A percentile compares a stretch with the other conserved stretches of the same genome.
These are phyloP conservation scores for Cucurbita moschata DNA, from an alignment of 306 rosid species.

Conservation along the genomic window DNA sequence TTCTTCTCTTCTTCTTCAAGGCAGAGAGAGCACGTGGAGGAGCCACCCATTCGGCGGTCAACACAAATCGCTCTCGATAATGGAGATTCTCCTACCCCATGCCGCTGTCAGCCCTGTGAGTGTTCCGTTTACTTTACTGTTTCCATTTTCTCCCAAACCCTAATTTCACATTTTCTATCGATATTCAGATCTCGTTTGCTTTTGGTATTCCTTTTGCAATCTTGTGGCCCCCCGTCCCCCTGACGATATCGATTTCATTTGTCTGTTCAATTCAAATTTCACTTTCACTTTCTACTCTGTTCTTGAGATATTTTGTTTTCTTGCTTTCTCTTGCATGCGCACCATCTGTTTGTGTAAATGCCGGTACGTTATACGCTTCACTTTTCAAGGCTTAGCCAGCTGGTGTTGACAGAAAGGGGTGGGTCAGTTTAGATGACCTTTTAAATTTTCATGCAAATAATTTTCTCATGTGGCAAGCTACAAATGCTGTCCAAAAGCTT, in stretches of 20 bases:
- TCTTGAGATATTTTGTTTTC: background rate
- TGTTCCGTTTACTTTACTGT: background rate
- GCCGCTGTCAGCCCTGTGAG: background rate
- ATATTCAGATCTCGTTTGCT: background rate
- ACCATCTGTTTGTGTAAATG: constrained; percentile 1
- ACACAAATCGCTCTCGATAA: background rate
- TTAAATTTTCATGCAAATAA: background rate
- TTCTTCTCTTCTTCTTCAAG: background rate
- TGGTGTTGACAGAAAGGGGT: background rate
- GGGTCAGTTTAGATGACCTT: background rate
- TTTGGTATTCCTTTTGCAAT: background rate
- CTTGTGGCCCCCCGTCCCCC: background rate
- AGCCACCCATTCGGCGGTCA: background rate
- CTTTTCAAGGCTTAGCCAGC: background rate
- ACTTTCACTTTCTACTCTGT: background rate
- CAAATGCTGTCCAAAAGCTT: background rate
- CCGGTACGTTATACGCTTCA: background rate
- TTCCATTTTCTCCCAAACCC: background rate
- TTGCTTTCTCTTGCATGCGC: constrained; percentile 1
- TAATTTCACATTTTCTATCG: background rate
- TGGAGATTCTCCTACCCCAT: background rate
- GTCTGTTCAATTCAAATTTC: background rate
- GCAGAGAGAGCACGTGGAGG: background rate
- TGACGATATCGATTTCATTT: background rate
- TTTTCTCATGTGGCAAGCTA: background rate